These are phyloP conservation scores for Tricharina praecox DNA, from an alignment of 495 filamentous ascomycete species.

Conservation along the genomic window DNA sequence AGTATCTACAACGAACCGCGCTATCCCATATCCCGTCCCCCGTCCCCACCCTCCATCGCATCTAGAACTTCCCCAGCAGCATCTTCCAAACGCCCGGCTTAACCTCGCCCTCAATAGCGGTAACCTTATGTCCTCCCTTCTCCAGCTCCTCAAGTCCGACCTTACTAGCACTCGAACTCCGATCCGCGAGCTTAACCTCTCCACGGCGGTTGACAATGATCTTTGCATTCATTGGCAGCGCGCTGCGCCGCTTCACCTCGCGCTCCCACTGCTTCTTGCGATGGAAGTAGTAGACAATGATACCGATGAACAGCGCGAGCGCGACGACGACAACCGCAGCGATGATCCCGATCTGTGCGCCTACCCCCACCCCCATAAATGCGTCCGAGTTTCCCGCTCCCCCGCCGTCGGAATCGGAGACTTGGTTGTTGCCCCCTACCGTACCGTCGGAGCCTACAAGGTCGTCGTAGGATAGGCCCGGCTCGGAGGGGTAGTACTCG, in stretches of 20 bases:
- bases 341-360: slow-evolving; percentile 25
- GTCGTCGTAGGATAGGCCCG: slow-evolving; percentile 12
- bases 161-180: background rate
- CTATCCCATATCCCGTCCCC: too few species aligned
- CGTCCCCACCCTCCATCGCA: too few species aligned
- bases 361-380: slow-evolving; percentile 22
- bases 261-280: slow-evolving; percentile 21
- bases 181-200: slow-evolving; percentile 2
- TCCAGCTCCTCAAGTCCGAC: slow-evolving; percentile 2
- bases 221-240: slow-evolving; percentile 4
- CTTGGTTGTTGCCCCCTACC: background rate
- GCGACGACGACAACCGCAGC: slow-evolving; percentile 20
- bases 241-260: slow-evolving; percentile 4
- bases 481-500: slow-evolving; percentile 21
- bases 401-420: slow-evolving; percentile 2
- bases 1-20: background rate
- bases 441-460: slow-evolving; percentile 4
- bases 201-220: background rate
- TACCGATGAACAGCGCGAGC: slow-evolving; percentile 12
- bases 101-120: background rate
- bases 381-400: slow-evolving; percentile 18
- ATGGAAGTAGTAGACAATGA: slow-evolving; percentile 20
- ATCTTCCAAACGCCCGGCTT: slow-evolving; percentile 1
- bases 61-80: slow-evolving; percentile 2
- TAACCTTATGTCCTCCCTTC: background rate